phyloP scores from a whole-genome alignment of 208 protist species.

The Leishmania tropica region DNA sequence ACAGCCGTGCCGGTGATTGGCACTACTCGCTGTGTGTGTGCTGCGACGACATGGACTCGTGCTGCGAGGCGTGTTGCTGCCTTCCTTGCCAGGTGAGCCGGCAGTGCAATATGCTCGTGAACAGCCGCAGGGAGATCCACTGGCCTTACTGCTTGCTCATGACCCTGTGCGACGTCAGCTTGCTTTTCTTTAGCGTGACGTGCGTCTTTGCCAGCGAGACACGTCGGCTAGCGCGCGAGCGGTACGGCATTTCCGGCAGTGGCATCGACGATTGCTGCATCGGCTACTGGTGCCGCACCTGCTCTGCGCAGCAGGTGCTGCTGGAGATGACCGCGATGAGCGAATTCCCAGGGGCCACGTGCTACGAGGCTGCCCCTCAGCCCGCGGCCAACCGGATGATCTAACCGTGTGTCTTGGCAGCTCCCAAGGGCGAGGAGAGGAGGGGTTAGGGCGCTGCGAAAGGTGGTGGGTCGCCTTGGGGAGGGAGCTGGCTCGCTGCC shows the following conservation, averaged over 20 bases:
- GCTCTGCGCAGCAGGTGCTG: constrained; percentile 56
- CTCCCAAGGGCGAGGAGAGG: background rate
- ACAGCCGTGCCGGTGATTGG: no score
- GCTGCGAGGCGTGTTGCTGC: constrained; percentile 41
- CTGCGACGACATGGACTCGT: constrained; percentile 42
- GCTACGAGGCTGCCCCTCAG: constrained; percentile 32
- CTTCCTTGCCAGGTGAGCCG: constrained; percentile 43
- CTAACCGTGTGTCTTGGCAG: background rate
- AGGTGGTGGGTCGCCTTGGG: background rate
- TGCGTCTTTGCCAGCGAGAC: constrained; percentile 24
- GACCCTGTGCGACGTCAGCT: constrained; percentile 1
- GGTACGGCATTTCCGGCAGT: constrained; percentile 33
- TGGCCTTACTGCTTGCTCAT: constrained; percentile 30
- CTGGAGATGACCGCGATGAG: constrained; percentile 65
- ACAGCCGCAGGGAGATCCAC: constrained; percentile 22
- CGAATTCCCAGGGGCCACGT: constrained; percentile 62
- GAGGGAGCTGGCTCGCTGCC: background rate
- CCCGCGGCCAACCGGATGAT: constrained; percentile 37
- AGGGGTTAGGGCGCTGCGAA: background rate
- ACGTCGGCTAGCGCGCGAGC: constrained; percentile 24
- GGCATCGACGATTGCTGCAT: constrained; percentile 29
- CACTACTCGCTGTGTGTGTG: no score
- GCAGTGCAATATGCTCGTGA: constrained; percentile 48
- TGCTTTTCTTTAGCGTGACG: constrained; percentile 7
- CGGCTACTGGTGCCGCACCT: constrained; percentile 39